Percentiles rank a stretch among this genome's conserved stretches.
phyloP scores from a whole-genome alignment of 75 land plant species.

The Sequoiadendron giganteum region DNA sequence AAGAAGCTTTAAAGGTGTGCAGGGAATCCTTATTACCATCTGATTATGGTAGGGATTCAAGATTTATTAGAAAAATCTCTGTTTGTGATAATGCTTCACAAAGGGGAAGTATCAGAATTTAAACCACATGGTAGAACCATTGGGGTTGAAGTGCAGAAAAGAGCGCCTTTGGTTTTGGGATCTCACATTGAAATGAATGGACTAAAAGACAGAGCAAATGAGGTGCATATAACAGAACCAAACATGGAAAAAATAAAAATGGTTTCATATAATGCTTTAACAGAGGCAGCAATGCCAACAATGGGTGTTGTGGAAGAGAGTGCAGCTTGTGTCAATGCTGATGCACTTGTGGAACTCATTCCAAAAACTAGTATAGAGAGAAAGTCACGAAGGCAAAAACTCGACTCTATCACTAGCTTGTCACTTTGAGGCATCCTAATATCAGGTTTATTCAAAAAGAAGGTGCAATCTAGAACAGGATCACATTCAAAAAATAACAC shows the following conservation, averaged over 20 bases:
- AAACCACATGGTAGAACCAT: background rate
- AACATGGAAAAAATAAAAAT: background rate
- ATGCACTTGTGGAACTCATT: background rate
- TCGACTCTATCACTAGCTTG: background rate
- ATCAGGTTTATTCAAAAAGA: background rate
- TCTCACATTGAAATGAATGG: background rate
- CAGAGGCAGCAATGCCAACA: background rate
- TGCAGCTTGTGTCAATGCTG: constrained; percentile 1
- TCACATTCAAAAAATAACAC: background rate
- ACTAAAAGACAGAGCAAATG: background rate
- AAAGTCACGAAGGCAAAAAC: background rate
- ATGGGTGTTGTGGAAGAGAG: background rate
- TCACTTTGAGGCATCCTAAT: background rate
- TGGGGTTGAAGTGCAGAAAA: background rate
- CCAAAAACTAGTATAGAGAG: background rate
- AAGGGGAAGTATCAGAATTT: background rate
- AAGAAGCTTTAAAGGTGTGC: background rate
- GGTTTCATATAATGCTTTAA: background rate
- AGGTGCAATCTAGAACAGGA: background rate
- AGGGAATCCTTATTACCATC: background rate
- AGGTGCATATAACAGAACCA: background rate
- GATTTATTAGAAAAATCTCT: background rate
- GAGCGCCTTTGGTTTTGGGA: background rate
- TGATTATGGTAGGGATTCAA: background rate
- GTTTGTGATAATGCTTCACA: constrained; percentile 2